These are phyloP conservation scores for Apiospora phragmitis DNA, from an alignment of 2,329 filamentous ascomycete genomes.

Conservation along the genomic window DNA sequence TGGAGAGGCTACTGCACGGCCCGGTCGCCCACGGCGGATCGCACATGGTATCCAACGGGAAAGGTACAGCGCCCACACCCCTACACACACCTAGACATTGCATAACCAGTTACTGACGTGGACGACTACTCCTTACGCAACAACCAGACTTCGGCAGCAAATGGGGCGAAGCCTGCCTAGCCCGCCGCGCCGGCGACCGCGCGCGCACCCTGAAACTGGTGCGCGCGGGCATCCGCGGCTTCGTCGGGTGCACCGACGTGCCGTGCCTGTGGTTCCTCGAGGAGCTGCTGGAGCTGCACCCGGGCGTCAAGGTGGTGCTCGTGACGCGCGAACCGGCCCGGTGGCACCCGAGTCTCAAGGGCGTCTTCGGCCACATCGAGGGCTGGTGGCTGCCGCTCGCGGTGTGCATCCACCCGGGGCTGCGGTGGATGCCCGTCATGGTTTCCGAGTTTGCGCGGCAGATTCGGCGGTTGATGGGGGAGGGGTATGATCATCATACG, in stretches of 20 bases:
- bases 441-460: background rate
- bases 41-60: constrained; percentile 33
- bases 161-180: constrained; percentile 21
- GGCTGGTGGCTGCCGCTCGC: constrained; percentile 9
- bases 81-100: background rate
- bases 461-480: background rate
- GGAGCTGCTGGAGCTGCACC: constrained; percentile 5
- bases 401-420: background rate
- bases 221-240: constrained; percentile 21
- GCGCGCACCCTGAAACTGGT: constrained; percentile 23
- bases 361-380: constrained; percentile 15
- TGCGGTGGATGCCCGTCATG: background rate
- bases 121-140: background rate
- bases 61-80: constrained; percentile 24
- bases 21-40: constrained; percentile 51
- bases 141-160: background rate
- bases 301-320: background rate
- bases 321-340: constrained; percentile 13
- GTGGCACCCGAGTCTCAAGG: constrained; percentile 23
- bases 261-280: background rate
- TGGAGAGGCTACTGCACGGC: constrained; percentile 46
- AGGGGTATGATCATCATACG: background rate
- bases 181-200: constrained; percentile 23
- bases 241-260: constrained; percentile 21
- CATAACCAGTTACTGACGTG: background rate